phyloP scores from a whole-genome alignment of 768 basidiomycete species.

The Lentinus tigrinus region DNA sequence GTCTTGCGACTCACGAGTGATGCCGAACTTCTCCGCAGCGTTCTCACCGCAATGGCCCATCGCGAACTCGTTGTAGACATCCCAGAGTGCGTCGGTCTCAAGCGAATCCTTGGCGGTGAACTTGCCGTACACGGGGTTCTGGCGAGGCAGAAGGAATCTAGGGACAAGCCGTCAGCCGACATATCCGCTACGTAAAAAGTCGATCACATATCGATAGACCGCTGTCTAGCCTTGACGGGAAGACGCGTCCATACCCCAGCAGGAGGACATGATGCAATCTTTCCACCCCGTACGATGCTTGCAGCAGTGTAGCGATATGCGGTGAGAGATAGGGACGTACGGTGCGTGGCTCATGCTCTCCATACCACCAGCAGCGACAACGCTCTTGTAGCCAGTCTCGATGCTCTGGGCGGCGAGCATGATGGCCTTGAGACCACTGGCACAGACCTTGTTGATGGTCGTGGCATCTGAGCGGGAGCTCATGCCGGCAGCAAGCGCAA shows the following conservation, averaged over 20 bases:
- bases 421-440: constrained; percentile 94
- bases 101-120: constrained; percentile 85
- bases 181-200: constrained; percentile 2
- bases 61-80: constrained; percentile 95
- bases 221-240: not conserved
- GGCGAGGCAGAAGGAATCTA: constrained; percentile 81
- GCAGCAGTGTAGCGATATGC: not conserved
- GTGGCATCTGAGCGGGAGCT: constrained; percentile 88
- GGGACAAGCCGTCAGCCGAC: not conserved
- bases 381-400: constrained; percentile 76
- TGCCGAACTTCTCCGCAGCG: constrained; percentile 76
- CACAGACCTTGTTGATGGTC: constrained; percentile 99
- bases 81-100: constrained; percentile 91
- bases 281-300: no score
- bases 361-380: constrained; percentile 96
- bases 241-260: not conserved
- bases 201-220: not conserved
- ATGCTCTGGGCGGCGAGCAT: constrained; percentile 93
- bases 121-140: constrained; percentile 85
- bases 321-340: constrained; percentile 50
- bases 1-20: constrained; percentile 87
- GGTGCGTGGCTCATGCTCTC: constrained; percentile 99
- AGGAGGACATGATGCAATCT: no score
- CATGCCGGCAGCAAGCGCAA: constrained; percentile 88
- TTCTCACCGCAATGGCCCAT: constrained; percentile 98